A percentile compares a stretch with the other conserved stretches of the same genome.
Conservation (phyloP, 306 rosid species). For the Malus asiatica region DNA sequence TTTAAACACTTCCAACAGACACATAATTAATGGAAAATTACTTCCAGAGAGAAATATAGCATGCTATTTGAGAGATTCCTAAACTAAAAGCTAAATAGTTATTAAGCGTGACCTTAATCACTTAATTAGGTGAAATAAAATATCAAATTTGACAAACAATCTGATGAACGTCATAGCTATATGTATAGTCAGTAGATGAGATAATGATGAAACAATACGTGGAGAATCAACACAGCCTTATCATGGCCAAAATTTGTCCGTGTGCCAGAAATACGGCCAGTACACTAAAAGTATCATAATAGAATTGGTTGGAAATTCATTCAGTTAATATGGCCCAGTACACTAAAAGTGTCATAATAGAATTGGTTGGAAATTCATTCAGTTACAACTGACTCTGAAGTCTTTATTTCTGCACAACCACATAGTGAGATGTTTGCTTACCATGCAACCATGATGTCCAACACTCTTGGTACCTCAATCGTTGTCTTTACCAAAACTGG, state of each 20-base stretch:
- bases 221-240: too few relatives aligned
- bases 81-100: too few relatives aligned
- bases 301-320: background rate
- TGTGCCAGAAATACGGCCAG: too few relatives aligned
- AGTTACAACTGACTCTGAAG: background rate
- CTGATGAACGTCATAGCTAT: background rate
- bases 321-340: background rate
- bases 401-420: slow-evolving; percentile 54
- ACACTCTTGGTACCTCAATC: slow-evolving; percentile 92
- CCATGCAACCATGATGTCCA: slow-evolving; percentile 98
- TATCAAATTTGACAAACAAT: background rate
- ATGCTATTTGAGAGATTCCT: too few relatives aligned
- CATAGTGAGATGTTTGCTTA: slow-evolving; percentile 98
- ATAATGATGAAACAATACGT: background rate
- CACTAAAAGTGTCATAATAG: too few relatives aligned
- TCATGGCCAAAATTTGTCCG: too few relatives aligned
- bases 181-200: background rate
- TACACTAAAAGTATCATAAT: too few relatives aligned
- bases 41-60: too few relatives aligned
- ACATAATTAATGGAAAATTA: too few relatives aligned
- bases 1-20: too few relatives aligned
- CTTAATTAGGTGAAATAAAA: background rate
- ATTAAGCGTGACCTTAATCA: too few relatives aligned
- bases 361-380: background rate
- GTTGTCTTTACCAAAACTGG: slow-evolving; percentile 91